phyloP scores from a whole-genome alignment of 257 asterid species.

The Echium plantagineum region DNA sequence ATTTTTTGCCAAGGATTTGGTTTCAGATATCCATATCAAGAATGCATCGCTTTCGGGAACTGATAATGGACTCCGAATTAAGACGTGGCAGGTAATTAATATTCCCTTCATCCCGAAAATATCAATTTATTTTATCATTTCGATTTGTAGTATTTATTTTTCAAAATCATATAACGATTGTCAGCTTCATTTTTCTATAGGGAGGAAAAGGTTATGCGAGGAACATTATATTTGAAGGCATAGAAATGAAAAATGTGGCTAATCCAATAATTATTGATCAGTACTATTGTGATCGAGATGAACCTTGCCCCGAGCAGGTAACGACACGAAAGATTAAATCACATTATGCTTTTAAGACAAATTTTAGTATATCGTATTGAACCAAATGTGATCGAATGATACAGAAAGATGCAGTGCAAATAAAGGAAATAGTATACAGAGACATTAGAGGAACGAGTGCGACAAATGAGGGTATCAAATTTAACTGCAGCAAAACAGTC shows the following conservation, averaged over 20 bases:
- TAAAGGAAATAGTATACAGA: constrained; percentile 50
- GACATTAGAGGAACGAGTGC: constrained; percentile 72
- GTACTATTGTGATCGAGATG: constrained; percentile 56
- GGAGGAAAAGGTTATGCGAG: constrained; percentile 82
- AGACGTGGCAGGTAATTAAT: constrained; percentile 75
- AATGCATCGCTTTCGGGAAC: constrained; percentile 58
- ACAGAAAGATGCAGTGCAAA: constrained; percentile 71
- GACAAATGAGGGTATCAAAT: constrained; percentile 40
- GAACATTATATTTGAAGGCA: constrained; percentile 50
- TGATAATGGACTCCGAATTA: constrained; percentile 79
- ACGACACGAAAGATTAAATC: too few species aligned
- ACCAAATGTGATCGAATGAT: neutral
- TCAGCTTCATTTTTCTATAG: constrained; percentile 16
- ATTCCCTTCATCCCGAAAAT: neutral
- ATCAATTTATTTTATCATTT: neutral
- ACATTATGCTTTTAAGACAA: too few species aligned
- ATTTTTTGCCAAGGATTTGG: constrained; percentile 39
- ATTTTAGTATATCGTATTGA: too few species aligned
- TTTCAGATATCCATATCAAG: constrained; percentile 50
- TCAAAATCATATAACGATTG: neutral
- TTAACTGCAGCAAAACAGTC: constrained; percentile 51
- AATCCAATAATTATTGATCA: constrained; percentile 89
- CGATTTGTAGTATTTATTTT: too few species aligned
- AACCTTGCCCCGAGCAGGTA: constrained; percentile 54
- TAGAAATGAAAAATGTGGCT: constrained; percentile 52